Percentiles rank a stretch among this genome's conserved stretches.
These are phyloP conservation scores for Leucaena leucocephala DNA, from an alignment of 306 rosid genomes.

Conservation along the genomic window DNA sequence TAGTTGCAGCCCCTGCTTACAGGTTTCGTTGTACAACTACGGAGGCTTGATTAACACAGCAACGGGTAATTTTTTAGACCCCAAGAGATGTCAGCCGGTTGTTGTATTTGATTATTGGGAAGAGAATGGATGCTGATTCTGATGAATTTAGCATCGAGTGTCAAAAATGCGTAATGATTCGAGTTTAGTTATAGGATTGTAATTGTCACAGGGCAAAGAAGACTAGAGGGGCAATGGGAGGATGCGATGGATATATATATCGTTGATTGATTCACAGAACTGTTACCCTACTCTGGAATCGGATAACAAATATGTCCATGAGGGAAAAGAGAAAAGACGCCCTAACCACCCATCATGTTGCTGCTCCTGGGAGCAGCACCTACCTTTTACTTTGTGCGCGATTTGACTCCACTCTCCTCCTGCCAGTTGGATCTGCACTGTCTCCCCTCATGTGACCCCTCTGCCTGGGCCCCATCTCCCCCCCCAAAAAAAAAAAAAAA, in stretches of 20 bases:
- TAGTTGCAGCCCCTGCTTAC: slow-evolving; percentile 25
- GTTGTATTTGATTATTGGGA: too few relatives aligned
- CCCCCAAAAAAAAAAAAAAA: too few relatives aligned
- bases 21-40: slow-evolving; percentile 21
- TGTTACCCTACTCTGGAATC: too few relatives aligned
- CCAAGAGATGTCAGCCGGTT: not conserved
- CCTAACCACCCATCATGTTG: slow-evolving; percentile 93
- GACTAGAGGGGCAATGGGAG: too few relatives aligned
- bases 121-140: too few relatives aligned
- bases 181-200: too few relatives aligned
- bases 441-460: slow-evolving; percentile 44
- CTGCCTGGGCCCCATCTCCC: slow-evolving; percentile 50
- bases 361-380: slow-evolving; percentile 67
- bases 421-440: slow-evolving; percentile 59
- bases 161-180: too few relatives aligned
- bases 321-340: slow-evolving; percentile 29
- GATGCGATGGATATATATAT: too few relatives aligned
- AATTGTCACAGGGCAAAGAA: too few relatives aligned
- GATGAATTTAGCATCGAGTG: too few relatives aligned
- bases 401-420: slow-evolving; percentile 29
- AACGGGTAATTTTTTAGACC: not conserved
- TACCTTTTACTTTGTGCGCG: slow-evolving; percentile 24
- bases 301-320: too few relatives aligned
- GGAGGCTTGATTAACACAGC: slow-evolving; percentile 27
- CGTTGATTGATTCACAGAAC: too few relatives aligned